Base-by-base conservation (phyloP, 2,329 filamentous ascomycete genomes). In the Fusarium goolgardi region DNA sequence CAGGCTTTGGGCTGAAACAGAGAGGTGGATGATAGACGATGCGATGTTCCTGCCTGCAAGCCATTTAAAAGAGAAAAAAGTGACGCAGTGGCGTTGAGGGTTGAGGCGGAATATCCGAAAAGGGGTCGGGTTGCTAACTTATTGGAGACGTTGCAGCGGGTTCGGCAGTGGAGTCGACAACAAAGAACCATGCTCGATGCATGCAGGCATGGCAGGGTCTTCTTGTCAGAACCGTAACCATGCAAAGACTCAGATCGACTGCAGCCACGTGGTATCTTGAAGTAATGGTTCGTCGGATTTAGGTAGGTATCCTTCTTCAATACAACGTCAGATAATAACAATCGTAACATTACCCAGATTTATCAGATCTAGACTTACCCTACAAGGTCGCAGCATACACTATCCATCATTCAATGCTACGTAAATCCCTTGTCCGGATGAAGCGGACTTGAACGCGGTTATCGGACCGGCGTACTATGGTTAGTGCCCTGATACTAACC, bases 51-150 rank as follows among this genome's bases (percentile, higher is more conserved):
- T 34, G 54, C 31, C 37, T 31, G 50, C 31, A 55, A 37, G 9
- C 34, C 18, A 35, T 50, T 50, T 50, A 50, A 50, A 50, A 50
- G 46, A 44, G 41, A 29, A 44, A 44, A 44, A 29, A 15, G 41
- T 44, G 41, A 29, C 41, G 32, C 32, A 20, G 46, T 37, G 32
- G 23, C 32, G 34, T 25, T 16, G n/a, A 27, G 3, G 25, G 20
- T 18, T 31, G 32, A 25, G 39, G 18, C 23, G 51, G 56, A 59
- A 60, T 39, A 51, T 53, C 64, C 64, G 64, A 55, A 16, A 52
- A 21, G 20, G n/a, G 51, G 27, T 44, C 40, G 49, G 55, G 23
- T 29, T 57, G 34, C 47, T 59, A 40, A 27, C 57, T 51, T 12
- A 21, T 58, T 58, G 34, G 6, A 41, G 58, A 34, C 15, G 31